Evolutionary conservation across 768 basidiomycete genomes (phyloP).

Genomic region (Lyophyllum decastes): DNA sequence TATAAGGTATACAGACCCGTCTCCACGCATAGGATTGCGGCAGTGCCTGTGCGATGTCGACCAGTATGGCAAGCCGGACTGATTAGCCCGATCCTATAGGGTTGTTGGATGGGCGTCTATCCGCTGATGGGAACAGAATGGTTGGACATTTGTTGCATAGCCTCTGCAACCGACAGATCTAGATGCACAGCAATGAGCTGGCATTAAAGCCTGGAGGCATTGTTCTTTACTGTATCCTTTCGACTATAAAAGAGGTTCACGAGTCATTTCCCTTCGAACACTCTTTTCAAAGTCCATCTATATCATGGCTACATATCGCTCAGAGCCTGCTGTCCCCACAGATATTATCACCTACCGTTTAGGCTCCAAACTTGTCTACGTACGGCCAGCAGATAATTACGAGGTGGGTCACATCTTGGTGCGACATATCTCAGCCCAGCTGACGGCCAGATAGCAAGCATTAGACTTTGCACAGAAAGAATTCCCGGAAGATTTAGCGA

Average conservation of each 20-base stretch:
- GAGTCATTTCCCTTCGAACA: background rate
- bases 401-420: constrained; percentile 31
- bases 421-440: background rate
- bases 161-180: no score
- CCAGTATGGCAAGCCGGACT: no score
- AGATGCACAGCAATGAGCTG: no score
- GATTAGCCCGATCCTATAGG: no score
- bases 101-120: no score
- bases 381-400: constrained; percentile 43
- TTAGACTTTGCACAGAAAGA: constrained; percentile 50
- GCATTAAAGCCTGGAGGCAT: no score
- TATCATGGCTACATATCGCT: constrained; percentile 23
- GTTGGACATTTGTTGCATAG: no score
- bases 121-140: no score
- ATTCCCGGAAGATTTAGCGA: constrained; percentile 42
- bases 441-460: constrained; percentile 40
- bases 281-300: background rate
- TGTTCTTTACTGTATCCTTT: no score
- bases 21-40: no score
- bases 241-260: background rate
- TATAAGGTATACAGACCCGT: no score
- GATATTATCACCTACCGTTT: constrained; percentile 56
- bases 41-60: no score
- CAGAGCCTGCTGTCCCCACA: constrained; percentile 26
- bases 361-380: constrained; percentile 47